phyloP scores from a whole-genome alignment of 495 filamentous ascomycete genomes.

The Usnea hakonensis region DNA sequence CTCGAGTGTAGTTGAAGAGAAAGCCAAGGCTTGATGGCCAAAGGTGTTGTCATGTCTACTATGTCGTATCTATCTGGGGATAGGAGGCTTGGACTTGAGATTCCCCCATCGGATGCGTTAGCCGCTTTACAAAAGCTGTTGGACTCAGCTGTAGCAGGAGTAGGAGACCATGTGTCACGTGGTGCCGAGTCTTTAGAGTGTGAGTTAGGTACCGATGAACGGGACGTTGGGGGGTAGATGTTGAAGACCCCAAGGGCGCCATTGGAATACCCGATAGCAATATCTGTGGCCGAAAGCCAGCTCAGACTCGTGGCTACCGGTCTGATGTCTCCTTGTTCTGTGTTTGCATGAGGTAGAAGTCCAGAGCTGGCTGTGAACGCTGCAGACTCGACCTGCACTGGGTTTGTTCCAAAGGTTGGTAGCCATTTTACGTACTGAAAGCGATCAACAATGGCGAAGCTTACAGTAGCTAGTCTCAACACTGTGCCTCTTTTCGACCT shows the following conservation, averaged over 20 bases:
- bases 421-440: constrained; percentile 1
- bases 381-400: constrained; percentile 26
- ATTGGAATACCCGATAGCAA: constrained; percentile 57
- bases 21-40: constrained; percentile 42
- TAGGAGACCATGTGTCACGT: background rate
- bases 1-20: constrained; percentile 51
- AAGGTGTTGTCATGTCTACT: constrained; percentile 10
- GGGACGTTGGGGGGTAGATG: constrained; percentile 30
- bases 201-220: background rate
- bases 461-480: background rate
- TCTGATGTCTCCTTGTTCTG: constrained; percentile 25
- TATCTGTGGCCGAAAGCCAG: constrained; percentile 54
- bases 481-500: constrained; percentile 28
- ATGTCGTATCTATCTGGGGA: background rate
- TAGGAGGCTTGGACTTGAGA: background rate
- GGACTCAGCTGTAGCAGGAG: background rate
- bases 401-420: background rate
- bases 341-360: constrained; percentile 7
- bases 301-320: constrained; percentile 48
- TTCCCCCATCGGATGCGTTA: background rate
- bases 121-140: background rate
- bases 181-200: background rate
- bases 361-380: constrained; percentile 46
- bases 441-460: background rate
- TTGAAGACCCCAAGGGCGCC: constrained; percentile 54